Evolutionary conservation across 495 filamentous ascomycete genomes (phyloP).

Genomic region (Hyaloscypha variabilis): DNA sequence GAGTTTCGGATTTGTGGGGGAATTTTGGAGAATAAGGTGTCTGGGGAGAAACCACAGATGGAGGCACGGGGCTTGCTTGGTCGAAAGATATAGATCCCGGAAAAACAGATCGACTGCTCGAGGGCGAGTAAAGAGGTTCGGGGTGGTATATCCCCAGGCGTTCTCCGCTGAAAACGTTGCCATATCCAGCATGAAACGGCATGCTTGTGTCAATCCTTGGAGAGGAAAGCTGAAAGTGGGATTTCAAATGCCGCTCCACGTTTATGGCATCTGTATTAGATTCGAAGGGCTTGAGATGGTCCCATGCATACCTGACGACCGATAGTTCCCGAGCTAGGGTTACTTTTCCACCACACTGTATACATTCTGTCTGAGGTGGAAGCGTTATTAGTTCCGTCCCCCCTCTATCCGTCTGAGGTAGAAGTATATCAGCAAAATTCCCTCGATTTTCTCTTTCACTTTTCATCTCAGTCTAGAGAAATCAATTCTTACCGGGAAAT

Average conservation of each 20-base stretch:
- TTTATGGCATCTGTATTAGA: slow-evolving; percentile 39
- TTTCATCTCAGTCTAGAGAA: no score
- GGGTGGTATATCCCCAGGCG: background rate
- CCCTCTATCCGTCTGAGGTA: slow-evolving; percentile 26
- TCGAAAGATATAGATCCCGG: slow-evolving; percentile 7
- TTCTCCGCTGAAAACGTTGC: slow-evolving; percentile 8
- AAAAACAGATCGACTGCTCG: background rate
- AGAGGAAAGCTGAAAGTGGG: slow-evolving; percentile 35
- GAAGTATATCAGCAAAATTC: background rate
- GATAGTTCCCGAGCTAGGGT: slow-evolving; percentile 37
- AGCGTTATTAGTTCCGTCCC: slow-evolving; percentile 22
- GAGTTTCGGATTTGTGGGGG: slow-evolving; percentile 16
- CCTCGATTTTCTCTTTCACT: background rate
- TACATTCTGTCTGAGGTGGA: slow-evolving; percentile 34
- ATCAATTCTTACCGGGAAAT: slow-evolving; percentile 30
- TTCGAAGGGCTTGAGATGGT: slow-evolving; percentile 36
- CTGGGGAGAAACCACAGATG: slow-evolving; percentile 13
- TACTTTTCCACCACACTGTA: slow-evolving; percentile 33
- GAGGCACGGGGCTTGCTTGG: slow-evolving; percentile 1
- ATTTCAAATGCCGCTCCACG: slow-evolving; percentile 38
- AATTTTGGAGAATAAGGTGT: slow-evolving; percentile 21
- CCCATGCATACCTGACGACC: slow-evolving; percentile 35
- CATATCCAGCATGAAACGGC: slow-evolving; percentile 26
- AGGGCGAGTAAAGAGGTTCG: background rate
- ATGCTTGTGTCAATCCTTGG: slow-evolving; percentile 33